These are phyloP conservation scores for Cryptosporidium canis DNA, from an alignment of 169 alveolate species.

Conservation along the genomic window DNA sequence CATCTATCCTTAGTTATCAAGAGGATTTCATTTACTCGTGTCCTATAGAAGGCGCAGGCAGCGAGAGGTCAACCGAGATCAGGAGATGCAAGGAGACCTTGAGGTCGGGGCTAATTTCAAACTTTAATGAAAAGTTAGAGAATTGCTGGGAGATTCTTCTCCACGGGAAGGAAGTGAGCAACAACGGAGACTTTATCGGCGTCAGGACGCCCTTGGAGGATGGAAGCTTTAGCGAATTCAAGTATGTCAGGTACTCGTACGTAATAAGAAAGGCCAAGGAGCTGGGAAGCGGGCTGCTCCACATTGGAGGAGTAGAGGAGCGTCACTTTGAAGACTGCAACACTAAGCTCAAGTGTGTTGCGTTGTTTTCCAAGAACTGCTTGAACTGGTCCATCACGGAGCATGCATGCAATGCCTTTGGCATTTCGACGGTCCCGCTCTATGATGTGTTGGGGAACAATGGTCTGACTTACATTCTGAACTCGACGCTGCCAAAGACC, in stretches of 20 bases:
- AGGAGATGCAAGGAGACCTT: constrained; percentile 8
- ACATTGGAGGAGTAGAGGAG: constrained; percentile 17
- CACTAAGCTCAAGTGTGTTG: constrained; percentile 30
- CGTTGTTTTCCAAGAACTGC: constrained; percentile 69
- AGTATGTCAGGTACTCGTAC: constrained; percentile 17
- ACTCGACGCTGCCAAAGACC: constrained; percentile 55
- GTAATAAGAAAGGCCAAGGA: constrained; percentile 43
- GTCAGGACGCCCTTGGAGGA: neutral
- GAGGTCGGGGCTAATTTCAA: constrained; percentile 12
- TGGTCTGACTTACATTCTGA: constrained; percentile 76
- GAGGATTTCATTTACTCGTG: constrained; percentile 23
- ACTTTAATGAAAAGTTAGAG: constrained; percentile 14
- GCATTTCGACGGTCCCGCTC: constrained; percentile 76
- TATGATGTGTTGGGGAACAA: constrained; percentile 76
- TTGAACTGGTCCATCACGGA: constrained; percentile 79
- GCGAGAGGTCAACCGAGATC: constrained; percentile 21
- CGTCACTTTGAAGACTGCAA: neutral
- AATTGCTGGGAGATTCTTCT: constrained; percentile 64
- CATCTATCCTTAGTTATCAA: neutral
- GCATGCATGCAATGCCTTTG: constrained; percentile 75
- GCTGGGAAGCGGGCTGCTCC: constrained; percentile 47
- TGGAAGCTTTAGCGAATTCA: constrained; percentile 36
- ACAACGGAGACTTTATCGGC: constrained; percentile 40
- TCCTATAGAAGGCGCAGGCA: constrained; percentile 53
- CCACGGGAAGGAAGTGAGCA: constrained; percentile 54